Evolutionary conservation across 2,329 filamentous ascomycete species (phyloP).

Genomic region (Cylindrodendrum hubeiense): DNA sequence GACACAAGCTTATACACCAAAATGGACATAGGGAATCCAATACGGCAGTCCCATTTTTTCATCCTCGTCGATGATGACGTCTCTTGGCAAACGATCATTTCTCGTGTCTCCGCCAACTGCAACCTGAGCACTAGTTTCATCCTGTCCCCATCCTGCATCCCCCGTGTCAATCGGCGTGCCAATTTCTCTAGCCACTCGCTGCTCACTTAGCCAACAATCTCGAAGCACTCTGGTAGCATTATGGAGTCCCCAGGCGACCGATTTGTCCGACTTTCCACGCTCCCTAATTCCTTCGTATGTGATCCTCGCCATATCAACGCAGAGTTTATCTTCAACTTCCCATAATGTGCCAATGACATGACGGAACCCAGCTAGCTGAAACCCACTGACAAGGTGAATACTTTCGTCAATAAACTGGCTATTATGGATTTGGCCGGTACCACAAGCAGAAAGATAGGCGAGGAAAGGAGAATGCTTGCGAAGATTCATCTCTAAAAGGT

Average conservation of each 20-base stretch:
- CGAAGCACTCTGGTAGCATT: background rate
- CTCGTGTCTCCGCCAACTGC: background rate
- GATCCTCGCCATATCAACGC: constrained; percentile 4
- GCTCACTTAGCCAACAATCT: background rate
- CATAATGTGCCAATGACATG: background rate
- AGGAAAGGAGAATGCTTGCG: constrained; percentile 44
- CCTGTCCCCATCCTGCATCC: too few species aligned
- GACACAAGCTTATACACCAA: background rate
- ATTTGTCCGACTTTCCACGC: background rate
- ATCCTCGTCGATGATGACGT: background rate
- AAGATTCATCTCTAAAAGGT: constrained; percentile 33
- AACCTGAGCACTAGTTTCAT: background rate
- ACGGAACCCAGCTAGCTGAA: background rate
- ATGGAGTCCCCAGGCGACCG: constrained; percentile 7
- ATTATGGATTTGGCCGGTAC: constrained; percentile 43
- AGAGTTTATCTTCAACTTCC: constrained; percentile 5
- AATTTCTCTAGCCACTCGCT: background rate
- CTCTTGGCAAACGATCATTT: background rate
- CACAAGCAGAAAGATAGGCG: constrained; percentile 55
- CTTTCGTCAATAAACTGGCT: constrained; percentile 49
- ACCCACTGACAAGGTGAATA: constrained; percentile 49
- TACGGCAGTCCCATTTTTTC: background rate
- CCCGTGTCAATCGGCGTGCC: background rate
- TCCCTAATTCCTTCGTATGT: background rate
- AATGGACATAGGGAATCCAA: background rate